A percentile compares a stretch with the other conserved stretches of the same genome.
Conservation (phyloP, 257 asterid genomes). For the Perilla frutescens region DNA sequence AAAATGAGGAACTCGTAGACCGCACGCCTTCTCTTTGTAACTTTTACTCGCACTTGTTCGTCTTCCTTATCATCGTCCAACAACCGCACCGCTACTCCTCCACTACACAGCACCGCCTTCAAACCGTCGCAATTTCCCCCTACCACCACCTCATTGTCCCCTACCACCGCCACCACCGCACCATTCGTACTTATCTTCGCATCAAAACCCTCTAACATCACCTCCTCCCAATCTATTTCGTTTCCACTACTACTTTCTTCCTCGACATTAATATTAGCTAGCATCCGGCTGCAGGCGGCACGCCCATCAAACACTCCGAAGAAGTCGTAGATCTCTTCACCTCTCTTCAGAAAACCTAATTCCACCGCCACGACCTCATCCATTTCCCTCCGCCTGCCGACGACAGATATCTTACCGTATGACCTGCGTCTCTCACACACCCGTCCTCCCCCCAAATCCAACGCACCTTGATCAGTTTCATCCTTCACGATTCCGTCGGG, state of each 20-base stretch:
- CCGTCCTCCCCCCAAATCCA: background rate
- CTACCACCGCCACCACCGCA: conserved; percentile 55
- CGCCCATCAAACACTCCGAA: conserved; percentile 69
- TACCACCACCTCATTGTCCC: conserved; percentile 55
- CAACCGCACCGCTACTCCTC: conserved; percentile 53
- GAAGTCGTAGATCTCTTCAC: conserved; percentile 45
- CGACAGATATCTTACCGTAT: conserved; percentile 56
- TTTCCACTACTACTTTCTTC: background rate
- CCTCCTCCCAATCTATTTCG: conserved; percentile 53
- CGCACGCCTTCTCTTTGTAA: conserved; percentile 30
- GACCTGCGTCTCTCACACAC: conserved; percentile 28
- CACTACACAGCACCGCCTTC: conserved; percentile 66
- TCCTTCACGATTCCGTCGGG: background rate
- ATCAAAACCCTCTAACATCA: conserved; percentile 50
- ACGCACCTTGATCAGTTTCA: background rate
- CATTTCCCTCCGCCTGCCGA: conserved; percentile 71
- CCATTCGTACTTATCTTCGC: conserved; percentile 51
- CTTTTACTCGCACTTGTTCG: conserved; percentile 48
- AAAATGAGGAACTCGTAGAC: conserved; percentile 62
- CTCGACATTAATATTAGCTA: conserved; percentile 27
- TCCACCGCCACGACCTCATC: conserved; percentile 62
- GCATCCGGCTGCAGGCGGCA: conserved; percentile 49
- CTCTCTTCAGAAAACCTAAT: conserved; percentile 41
- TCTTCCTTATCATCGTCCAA: conserved; percentile 48
- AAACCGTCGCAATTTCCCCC: conserved; percentile 73